Evolutionary conservation across 768 basidiomycete genomes (phyloP).

Genomic region (Suillus spraguei): DNA sequence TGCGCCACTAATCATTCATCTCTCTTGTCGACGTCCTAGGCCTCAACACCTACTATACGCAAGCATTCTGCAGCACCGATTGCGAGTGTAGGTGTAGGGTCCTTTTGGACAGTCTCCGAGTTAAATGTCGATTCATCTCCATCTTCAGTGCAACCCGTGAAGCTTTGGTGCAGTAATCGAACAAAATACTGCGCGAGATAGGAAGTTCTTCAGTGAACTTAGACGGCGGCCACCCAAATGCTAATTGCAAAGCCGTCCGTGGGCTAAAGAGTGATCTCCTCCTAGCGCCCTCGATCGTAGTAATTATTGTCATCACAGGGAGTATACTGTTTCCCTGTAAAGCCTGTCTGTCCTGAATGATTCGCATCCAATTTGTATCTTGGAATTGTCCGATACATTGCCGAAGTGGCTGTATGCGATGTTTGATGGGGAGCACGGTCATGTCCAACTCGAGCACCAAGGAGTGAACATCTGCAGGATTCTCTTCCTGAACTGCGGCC

Average conservation of each 20-base stretch:
- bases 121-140: not conserved
- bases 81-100: not conserved
- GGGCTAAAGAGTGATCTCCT: slow-evolving; percentile 2
- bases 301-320: slow-evolving; percentile 3
- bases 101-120: not conserved
- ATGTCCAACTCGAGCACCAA: slow-evolving; percentile 3
- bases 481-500: not conserved
- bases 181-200: not conserved
- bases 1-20: not conserved
- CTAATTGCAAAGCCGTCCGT: slow-evolving; percentile 2
- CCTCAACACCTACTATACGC: not conserved
- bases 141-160: not conserved
- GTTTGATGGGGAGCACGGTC: not conserved
- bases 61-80: not conserved
- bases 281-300: slow-evolving; percentile 4
- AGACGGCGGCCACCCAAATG: not conserved
- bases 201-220: not conserved
- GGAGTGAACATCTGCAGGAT: slow-evolving; percentile 2
- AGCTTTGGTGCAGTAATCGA: not conserved
- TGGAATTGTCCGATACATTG: slow-evolving; percentile 1
- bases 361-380: slow-evolving; percentile 1
- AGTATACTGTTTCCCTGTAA: not conserved
- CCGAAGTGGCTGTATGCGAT: slow-evolving; percentile 1
- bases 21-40: not conserved
- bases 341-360: not conserved